Evolutionary conservation across 805 yeast species (phyloP).

Genomic region (Nakazawaea laoshanensis): DNA sequence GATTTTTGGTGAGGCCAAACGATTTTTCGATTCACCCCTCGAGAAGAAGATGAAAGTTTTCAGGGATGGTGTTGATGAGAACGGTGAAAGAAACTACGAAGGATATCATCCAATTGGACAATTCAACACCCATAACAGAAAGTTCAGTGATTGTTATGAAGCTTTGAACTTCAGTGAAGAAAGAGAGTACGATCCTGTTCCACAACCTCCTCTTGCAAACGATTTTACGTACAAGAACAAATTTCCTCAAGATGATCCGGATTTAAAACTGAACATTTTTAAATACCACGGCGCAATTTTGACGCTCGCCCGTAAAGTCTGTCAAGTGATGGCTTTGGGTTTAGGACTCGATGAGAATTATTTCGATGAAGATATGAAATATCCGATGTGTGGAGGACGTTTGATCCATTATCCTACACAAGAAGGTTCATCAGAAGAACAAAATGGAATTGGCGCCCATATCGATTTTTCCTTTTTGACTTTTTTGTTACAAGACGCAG

Average conservation of each 20-base stretch:
- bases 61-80: constrained; percentile 16
- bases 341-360: constrained; percentile 20
- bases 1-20: constrained; percentile 15
- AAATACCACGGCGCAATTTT: constrained; percentile 17
- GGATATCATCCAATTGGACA: constrained; percentile 19
- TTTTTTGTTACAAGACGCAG: constrained; percentile 24
- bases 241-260: constrained; percentile 20
- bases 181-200: constrained; percentile 15
- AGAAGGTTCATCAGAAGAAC: constrained; percentile 18
- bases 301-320: constrained; percentile 17
- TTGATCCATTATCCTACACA: constrained; percentile 25
- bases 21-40: constrained; percentile 17
- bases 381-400: constrained; percentile 21
- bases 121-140: constrained; percentile 14
- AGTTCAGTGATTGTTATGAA: constrained; percentile 22
- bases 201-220: constrained; percentile 15
- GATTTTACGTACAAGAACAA: constrained; percentile 18
- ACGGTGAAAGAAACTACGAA: constrained; percentile 17
- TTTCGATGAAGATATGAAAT: constrained; percentile 16
- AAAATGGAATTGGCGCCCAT: constrained; percentile 30
- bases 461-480: constrained; percentile 29
- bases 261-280: constrained; percentile 15
- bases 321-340: constrained; percentile 21
- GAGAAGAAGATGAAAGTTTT: constrained; percentile 18
- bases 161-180: constrained; percentile 24